These are phyloP conservation scores for Globisporangium viniferum DNA, from an alignment of 352 stramenopile genomes.

Conservation along the genomic window DNA sequence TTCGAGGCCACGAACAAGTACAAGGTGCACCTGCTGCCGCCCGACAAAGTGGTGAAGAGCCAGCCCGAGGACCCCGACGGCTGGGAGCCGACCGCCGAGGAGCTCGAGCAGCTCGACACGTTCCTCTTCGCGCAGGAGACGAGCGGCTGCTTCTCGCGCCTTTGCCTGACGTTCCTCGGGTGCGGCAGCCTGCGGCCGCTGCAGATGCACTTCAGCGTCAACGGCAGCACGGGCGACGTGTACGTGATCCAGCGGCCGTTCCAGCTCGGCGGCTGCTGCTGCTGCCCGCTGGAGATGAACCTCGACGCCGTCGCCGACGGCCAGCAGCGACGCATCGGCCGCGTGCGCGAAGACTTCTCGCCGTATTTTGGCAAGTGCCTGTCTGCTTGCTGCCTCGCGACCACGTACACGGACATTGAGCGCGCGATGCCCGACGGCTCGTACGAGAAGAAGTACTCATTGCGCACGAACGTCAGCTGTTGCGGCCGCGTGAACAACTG, in stretches of 20 bases:
- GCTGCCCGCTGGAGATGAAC: conserved; percentile 46
- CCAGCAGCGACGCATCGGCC: conserved; percentile 29
- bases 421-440: conserved; percentile 41
- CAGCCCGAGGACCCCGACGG: conserved; percentile 35
- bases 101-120: conserved; percentile 46
- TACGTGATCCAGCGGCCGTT: conserved; percentile 46
- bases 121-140: conserved; percentile 49
- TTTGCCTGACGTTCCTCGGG: conserved; percentile 32
- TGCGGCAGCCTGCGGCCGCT: conserved; percentile 40
- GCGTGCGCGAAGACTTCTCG: conserved; percentile 53
- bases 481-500: conserved; percentile 68
- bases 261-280: conserved; percentile 30
- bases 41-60: conserved; percentile 53
- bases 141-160: conserved; percentile 31
- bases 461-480: conserved; percentile 54
- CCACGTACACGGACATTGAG: conserved; percentile 68
- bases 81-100: conserved; percentile 39
- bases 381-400: conserved; percentile 43
- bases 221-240: conserved; percentile 35
- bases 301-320: conserved; percentile 24
- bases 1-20: conserved; percentile 69
- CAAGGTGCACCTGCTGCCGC: conserved; percentile 37
- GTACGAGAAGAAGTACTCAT: conserved; percentile 49
- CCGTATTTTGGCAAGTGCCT: conserved; percentile 44
- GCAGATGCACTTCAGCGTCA: conserved; percentile 42